These are phyloP conservation scores for Aspergillus fijiensis DNA, from an alignment of 2,329 filamentous ascomycete species.

Conservation along the genomic window DNA sequence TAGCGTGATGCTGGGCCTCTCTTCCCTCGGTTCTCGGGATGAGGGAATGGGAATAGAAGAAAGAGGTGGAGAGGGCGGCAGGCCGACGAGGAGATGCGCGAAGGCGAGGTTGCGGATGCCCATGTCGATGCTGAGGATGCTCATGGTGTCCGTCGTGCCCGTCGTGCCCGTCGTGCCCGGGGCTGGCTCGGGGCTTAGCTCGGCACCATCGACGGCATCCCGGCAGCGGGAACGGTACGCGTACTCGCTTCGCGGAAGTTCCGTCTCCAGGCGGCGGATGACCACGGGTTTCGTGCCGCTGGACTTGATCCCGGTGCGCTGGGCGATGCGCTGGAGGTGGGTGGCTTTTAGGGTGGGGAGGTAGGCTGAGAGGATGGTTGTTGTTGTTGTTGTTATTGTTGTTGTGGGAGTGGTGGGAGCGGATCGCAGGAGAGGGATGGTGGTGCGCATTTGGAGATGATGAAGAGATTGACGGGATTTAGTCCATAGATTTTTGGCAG, in stretches of 20 bases:
- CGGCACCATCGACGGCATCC: too few species aligned
- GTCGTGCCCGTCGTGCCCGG: neutral
- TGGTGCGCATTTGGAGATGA: neutral
- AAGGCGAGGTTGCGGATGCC: slow-evolving; percentile 79
- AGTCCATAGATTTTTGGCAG: too few species aligned
- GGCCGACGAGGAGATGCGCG: slow-evolving; percentile 56
- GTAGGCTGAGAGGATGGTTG: slow-evolving; percentile 21
- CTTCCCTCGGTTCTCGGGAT: too few species aligned
- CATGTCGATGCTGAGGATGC: slow-evolving; percentile 78
- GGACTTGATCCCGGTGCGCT: slow-evolving; percentile 58
- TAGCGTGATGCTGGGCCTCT: slow-evolving; percentile 18
- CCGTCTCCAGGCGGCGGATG: slow-evolving; percentile 48
- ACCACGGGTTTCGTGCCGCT: slow-evolving; percentile 62
- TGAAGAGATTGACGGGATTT: too few species aligned
- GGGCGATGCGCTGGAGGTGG: slow-evolving; percentile 60
- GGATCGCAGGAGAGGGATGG: neutral
- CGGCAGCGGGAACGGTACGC: neutral
- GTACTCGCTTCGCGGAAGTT: slow-evolving; percentile 12
- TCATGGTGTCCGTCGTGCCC: slow-evolving; percentile 23
- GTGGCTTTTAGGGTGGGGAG: slow-evolving; percentile 49
- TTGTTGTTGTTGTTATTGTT: slow-evolving; percentile 10
- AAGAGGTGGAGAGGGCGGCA: too few species aligned
- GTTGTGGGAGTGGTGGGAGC: slow-evolving; percentile 5
- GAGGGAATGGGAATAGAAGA: too few species aligned
- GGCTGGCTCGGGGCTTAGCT: too few species aligned